A percentile compares a stretch with the other conserved stretches of the same genome.
These are phyloP conservation scores for Cudoniella acicularis DNA, from an alignment of 495 filamentous ascomycete species.

Conservation along the genomic window DNA sequence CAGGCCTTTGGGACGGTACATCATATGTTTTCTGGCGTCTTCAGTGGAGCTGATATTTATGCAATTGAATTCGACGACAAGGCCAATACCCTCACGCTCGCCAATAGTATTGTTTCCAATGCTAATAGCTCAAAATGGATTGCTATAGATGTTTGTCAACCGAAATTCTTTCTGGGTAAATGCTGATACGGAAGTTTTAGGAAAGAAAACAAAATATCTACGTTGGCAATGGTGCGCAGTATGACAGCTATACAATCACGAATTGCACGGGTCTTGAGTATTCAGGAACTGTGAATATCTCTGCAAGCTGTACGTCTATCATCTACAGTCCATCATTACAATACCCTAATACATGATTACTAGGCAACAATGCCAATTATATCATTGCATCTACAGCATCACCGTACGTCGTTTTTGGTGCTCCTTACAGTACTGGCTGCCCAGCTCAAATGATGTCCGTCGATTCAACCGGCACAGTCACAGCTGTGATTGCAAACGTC, in stretches of 20 bases:
- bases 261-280: background rate
- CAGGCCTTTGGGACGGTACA: background rate
- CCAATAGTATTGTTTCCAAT: background rate
- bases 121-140: background rate
- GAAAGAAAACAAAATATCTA: background rate
- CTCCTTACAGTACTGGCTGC: background rate
- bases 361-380: background rate
- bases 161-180: background rate
- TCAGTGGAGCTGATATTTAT: background rate
- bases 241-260: background rate
- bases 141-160: background rate
- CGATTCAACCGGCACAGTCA: constrained; percentile 26
- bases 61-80: background rate
- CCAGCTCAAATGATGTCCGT: constrained; percentile 22
- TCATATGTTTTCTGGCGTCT: background rate
- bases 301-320: background rate
- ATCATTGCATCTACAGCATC: background rate
- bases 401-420: background rate
- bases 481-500: constrained; percentile 25
- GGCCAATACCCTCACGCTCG: background rate
- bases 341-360: background rate
- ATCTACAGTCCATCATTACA: background rate
- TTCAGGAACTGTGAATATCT: background rate
- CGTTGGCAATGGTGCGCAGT: background rate
- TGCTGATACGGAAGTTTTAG: background rate